Evolutionary conservation across 306 rosid species (phyloP), one percentile per base, ranked within the genome.

Genomic region (Begonia peltatifolia): DNA sequence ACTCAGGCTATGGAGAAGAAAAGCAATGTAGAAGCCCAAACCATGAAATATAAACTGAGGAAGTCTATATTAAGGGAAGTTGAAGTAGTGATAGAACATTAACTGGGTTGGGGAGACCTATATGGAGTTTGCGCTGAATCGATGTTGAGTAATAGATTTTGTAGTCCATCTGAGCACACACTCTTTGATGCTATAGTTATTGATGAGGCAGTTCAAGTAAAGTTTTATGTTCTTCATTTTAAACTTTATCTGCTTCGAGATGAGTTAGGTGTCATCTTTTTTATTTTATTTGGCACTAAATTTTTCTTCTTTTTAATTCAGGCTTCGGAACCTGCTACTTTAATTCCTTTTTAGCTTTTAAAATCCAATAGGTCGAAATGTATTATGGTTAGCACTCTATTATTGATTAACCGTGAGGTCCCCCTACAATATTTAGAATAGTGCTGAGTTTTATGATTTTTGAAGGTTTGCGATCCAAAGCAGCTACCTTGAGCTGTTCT

Each of bases 401-500:
- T 47, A 42, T 57, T 43, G 49, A n/a, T 50, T 30, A 48, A 20
- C 17, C 51, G 52, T 63, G 43, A 56, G 58, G 13, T 13, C 44
- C 61, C 66, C 35, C n/a, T 56, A 43, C 60, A 8, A 42, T 47
- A 48, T 50, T 54, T 47, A 62, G 64, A 60, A 56, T 68, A 60
- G 67, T 42, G 58, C 76, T 79, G 63, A 71, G 54, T 11, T 50
- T 69, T 35, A 51, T 55, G 49, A 70, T 75, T 57, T 71, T 47
- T 63, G 13, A 55, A 89, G 97, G 97, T 90, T 58, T 95, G 95
- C 36, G 97, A 90, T 63, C 97, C 97, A 42, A 90, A 90, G 84
- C 97, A 90, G 80, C 97, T 90, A 71, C 97, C 97, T 55, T 95
- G 95, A 61, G 82, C 97, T 16, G 92, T 90, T 46, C 83, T 90